These are phyloP conservation scores for Chrysoporthe cubensis DNA, from an alignment of 2,329 filamentous ascomycete genomes.

Conservation along the genomic window DNA sequence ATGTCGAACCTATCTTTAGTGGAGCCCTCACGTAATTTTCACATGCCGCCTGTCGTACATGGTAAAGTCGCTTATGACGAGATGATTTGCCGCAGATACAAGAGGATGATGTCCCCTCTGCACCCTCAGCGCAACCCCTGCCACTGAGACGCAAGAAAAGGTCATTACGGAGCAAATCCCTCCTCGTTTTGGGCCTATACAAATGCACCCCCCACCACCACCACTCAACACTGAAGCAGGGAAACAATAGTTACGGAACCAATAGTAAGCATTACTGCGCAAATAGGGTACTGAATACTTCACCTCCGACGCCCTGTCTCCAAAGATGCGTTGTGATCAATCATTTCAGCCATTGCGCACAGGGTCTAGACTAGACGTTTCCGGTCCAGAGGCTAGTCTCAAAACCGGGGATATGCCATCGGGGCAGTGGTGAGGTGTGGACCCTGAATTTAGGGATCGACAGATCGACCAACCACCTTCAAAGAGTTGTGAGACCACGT, in stretches of 20 bases:
- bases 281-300: background rate
- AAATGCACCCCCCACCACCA: conserved; percentile 18
- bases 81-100: background rate
- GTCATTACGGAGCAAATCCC: background rate
- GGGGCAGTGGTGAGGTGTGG: conserved; percentile 18
- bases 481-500: background rate
- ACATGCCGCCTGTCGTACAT: background rate
- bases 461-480: conserved; percentile 15
- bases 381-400: background rate
- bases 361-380: background rate
- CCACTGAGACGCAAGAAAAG: background rate
- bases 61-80: background rate
- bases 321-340: background rate
- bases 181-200: background rate
- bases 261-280: background rate
- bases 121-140: background rate
- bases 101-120: background rate
- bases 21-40: background rate
- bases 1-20: background rate
- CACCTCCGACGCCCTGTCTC: background rate
- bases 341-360: background rate
- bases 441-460: conserved; percentile 26
- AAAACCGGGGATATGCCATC: background rate
- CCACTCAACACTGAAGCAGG: background rate
- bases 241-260: background rate